Percentiles rank a stretch among this genome's conserved stretches.
Conservation (phyloP, 2,329 filamentous ascomycete genomes). For the Microthyrium microscopicum region DNA sequence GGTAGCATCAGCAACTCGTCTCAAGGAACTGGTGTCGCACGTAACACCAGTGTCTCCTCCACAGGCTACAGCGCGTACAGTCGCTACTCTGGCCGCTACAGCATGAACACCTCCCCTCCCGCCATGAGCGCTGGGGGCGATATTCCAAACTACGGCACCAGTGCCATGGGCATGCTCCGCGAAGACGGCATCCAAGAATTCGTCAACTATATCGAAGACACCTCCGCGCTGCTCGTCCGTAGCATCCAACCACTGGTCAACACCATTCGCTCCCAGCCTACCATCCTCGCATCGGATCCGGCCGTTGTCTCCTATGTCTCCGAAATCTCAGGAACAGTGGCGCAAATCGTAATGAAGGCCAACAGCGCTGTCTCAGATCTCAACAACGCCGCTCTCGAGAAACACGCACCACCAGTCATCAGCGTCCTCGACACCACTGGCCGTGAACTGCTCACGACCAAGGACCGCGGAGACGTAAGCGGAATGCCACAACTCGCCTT, state of each 20-base stretch:
- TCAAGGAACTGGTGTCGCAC: slow-evolving; percentile 10
- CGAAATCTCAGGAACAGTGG: slow-evolving; percentile 54
- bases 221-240: slow-evolving; percentile 61
- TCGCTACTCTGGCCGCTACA: slow-evolving; percentile 2
- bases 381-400: slow-evolving; percentile 35
- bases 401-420: slow-evolving; percentile 33
- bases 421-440: slow-evolving; percentile 46
- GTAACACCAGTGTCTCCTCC: slow-evolving; percentile 4
- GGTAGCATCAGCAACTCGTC: background rate
- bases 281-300: slow-evolving; percentile 12
- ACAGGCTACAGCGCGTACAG: slow-evolving; percentile 6
- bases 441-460: slow-evolving; percentile 37
- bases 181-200: slow-evolving; percentile 36
- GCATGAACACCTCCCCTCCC: slow-evolving; percentile 3
- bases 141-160: slow-evolving; percentile 7
- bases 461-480: slow-evolving; percentile 23
- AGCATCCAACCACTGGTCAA: slow-evolving; percentile 68
- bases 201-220: slow-evolving; percentile 68
- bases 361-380: slow-evolving; percentile 24
- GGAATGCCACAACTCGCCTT: slow-evolving; percentile 71
- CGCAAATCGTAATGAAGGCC: slow-evolving; percentile 51
- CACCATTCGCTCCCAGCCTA: slow-evolving; percentile 35
- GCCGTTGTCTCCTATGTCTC: slow-evolving; percentile 52
- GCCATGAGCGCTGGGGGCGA: slow-evolving; percentile 4
- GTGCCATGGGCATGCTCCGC: slow-evolving; percentile 12